phyloP scores from a whole-genome alignment of 306 rosid genomes.

The Herpetospermum pedunculosum region DNA sequence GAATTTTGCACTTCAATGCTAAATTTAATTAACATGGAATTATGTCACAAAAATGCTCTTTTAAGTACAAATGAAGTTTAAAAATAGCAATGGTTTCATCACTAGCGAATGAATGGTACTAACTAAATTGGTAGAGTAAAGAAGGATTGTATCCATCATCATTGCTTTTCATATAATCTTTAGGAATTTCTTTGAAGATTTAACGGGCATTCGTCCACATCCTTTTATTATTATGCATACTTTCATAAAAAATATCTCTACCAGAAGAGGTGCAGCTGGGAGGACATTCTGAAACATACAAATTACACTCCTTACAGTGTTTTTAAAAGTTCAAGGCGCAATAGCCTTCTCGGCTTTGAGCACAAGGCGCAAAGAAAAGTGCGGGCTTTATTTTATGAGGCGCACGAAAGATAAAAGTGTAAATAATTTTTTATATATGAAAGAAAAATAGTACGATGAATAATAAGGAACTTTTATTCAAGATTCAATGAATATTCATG shows the following conservation, averaged over 20 bases:
- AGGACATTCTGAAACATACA: slow-evolving; percentile 26
- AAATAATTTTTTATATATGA: too few species aligned
- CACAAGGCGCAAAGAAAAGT: too few species aligned
- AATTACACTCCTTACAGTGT: slow-evolving; percentile 20
- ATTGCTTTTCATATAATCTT: slow-evolving; percentile 33
- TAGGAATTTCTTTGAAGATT: slow-evolving; percentile 18
- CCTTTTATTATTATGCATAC: slow-evolving; percentile 14
- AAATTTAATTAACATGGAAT: not conserved
- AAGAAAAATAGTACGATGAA: too few species aligned
- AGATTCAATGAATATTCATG: too few species aligned
- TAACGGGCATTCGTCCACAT: slow-evolving; percentile 14
- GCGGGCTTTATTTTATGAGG: too few species aligned
- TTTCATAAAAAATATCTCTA: slow-evolving; percentile 23
- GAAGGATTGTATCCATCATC: not conserved
- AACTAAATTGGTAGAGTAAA: too few species aligned
- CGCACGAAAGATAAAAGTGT: too few species aligned
- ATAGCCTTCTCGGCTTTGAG: too few species aligned
- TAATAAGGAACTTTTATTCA: too few species aligned
- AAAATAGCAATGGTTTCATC: not conserved
- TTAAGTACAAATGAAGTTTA: not conserved
- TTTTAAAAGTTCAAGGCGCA: too few species aligned
- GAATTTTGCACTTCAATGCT: too few species aligned
- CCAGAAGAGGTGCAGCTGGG: slow-evolving; percentile 21
- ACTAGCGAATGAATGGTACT: not conserved
- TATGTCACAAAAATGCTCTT: not conserved